Conservation (phyloP, 768 basidiomycete genomes). For the Imleria badia region DNA sequence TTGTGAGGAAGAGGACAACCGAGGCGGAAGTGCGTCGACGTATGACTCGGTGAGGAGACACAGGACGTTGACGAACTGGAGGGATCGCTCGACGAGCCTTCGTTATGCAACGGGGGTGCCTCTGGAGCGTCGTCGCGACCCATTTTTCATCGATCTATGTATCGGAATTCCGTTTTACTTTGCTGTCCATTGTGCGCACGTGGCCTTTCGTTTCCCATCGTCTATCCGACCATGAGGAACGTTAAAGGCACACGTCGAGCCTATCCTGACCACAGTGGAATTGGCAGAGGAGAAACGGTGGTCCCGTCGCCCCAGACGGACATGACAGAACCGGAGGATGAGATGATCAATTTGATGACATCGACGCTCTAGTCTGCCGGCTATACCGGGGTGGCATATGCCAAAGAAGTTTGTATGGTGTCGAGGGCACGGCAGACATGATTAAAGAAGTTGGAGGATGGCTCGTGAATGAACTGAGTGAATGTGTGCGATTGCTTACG, state of each 20-base stretch:
- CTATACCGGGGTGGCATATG: constrained; percentile 76
- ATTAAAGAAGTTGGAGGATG: constrained; percentile 80
- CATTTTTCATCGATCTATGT: constrained; percentile 85
- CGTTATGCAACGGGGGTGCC: constrained; percentile 7
- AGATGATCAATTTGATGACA: constrained; percentile 72
- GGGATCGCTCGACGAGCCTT: constrained; percentile 19
- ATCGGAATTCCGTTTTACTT: constrained; percentile 66
- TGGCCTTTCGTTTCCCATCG: constrained; percentile 53
- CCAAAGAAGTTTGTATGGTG: constrained; percentile 72
- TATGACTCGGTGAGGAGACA: constrained; percentile 40
- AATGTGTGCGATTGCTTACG: constrained; percentile 56
- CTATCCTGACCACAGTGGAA: constrained; percentile 54
- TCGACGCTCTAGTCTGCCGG: constrained; percentile 80
- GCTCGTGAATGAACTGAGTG: constrained; percentile 75
- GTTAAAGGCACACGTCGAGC: constrained; percentile 68
- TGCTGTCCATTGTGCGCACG: constrained; percentile 79
- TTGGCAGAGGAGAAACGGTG: constrained; percentile 24
- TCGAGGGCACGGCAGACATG: constrained; percentile 55
- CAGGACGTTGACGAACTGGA: constrained; percentile 24
- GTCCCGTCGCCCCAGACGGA: constrained; percentile 9
- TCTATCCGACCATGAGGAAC: constrained; percentile 73
- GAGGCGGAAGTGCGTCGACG: constrained; percentile 60
- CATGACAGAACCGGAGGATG: constrained; percentile 26
- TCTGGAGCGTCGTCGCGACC: constrained; percentile 49
- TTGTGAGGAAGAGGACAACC: constrained; percentile 57